A percentile compares a stretch with the other conserved stretches of the same genome.
These are phyloP conservation scores for Osmanthus fragrans DNA, from an alignment of 257 asterid species.

Conservation along the genomic window DNA sequence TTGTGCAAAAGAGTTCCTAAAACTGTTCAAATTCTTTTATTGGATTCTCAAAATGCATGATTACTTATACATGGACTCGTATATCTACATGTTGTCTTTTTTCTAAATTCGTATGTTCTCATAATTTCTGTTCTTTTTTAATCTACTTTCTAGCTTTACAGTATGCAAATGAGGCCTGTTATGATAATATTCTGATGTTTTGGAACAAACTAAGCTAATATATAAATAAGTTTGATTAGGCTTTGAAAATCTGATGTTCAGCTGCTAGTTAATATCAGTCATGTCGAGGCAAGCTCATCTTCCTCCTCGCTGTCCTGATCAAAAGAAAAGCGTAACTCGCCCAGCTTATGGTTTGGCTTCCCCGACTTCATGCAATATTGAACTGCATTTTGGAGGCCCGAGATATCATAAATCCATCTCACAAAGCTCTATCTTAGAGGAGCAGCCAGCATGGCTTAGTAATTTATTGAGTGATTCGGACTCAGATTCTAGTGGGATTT, in stretches of 20 bases:
- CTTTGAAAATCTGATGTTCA: conserved; percentile 22
- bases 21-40: not conserved
- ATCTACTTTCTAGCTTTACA: not conserved
- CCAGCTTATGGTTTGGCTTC: conserved; percentile 25
- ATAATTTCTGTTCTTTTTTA: not conserved
- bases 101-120: not conserved
- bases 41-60: not conserved
- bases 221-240: conserved; percentile 22
- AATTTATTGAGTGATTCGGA: conserved; percentile 66
- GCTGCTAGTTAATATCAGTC: conserved; percentile 36
- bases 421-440: conserved; percentile 50
- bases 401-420: conserved; percentile 45
- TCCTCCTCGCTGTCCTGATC: conserved; percentile 91
- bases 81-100: not conserved
- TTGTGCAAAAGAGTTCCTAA: too few relatives aligned
- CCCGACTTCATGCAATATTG: conserved; percentile 31
- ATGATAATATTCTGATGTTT: conserved; percentile 15
- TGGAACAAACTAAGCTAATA: conserved; percentile 21
- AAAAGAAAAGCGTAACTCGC: conserved; percentile 45
- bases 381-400: conserved; percentile 22
- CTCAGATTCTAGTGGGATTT: conserved; percentile 32
- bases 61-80: not conserved
- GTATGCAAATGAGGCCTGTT: conserved; percentile 19
- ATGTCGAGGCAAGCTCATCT: conserved; percentile 82
- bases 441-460: conserved; percentile 70